Conservation (phyloP, 257 asterid species). For the Solanum gandarillasii region DNA sequence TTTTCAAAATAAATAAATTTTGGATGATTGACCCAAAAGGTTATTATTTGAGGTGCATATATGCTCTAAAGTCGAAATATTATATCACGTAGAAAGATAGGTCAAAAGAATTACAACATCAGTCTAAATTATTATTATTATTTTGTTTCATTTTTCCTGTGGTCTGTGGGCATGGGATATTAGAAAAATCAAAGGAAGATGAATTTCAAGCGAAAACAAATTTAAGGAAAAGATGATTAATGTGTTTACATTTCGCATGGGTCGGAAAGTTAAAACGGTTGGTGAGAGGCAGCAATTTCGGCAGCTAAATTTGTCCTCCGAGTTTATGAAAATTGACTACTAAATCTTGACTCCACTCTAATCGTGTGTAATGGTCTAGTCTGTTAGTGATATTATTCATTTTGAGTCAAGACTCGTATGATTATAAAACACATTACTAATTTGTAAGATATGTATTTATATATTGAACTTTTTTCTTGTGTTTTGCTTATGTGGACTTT, state of each 20-base stretch:
- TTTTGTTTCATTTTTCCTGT: neutral
- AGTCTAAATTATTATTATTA: neutral
- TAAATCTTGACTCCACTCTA: neutral
- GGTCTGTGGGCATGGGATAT: neutral
- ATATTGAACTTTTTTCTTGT: no score
- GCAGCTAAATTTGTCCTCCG: neutral
- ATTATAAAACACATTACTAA: no score
- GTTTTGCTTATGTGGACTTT: no score
- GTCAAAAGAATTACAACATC: neutral
- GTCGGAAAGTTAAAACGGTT: neutral
- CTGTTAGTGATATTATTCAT: no score
- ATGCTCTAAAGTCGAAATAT: neutral
- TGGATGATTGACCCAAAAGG: neutral
- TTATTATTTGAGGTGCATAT: neutral
- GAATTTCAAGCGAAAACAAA: neutral
- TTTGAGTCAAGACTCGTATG: no score
- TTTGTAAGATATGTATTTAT: no score
- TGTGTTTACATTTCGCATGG: neutral
- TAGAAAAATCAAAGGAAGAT: neutral
- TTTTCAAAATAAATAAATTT: neutral
- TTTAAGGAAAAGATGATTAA: neutral
- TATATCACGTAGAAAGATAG: neutral
- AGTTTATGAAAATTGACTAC: neutral
- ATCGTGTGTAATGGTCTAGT: no score
- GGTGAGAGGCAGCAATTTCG: neutral